These are phyloP conservation scores for Colletotrichum sp. DNA, from an alignment of 2,329 filamentous ascomycete species.

Conservation along the genomic window DNA sequence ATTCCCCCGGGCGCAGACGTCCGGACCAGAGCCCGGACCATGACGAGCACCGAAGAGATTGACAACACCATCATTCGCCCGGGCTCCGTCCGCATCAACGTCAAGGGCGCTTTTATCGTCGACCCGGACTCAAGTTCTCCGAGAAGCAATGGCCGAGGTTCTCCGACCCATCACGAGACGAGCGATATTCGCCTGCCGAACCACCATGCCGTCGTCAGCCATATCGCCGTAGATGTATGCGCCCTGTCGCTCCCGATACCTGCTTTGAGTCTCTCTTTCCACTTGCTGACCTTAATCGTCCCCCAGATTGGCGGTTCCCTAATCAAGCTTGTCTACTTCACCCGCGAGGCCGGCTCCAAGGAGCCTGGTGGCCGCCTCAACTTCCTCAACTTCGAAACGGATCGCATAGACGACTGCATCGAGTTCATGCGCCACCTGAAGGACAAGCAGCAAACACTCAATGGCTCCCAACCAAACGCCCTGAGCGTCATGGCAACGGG, in stretches of 20 bases:
- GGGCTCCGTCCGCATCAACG: slow-evolving; percentile 89
- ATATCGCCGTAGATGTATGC: slow-evolving; percentile 90
- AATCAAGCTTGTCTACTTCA: slow-evolving; percentile 97
- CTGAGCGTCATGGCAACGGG: slow-evolving; percentile 95
- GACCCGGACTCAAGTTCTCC: slow-evolving; percentile 73
- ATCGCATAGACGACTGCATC: slow-evolving; percentile 91
- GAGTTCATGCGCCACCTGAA: slow-evolving; percentile 89
- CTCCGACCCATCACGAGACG: slow-evolving; percentile 68
- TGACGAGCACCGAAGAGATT: slow-evolving; percentile 61
- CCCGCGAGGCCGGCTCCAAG: slow-evolving; percentile 79
- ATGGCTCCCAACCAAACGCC: slow-evolving; percentile 73
- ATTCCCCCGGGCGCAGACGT: slow-evolving; percentile 1
- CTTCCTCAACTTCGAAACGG: slow-evolving; percentile 96
- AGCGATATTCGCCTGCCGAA: slow-evolving; percentile 96
- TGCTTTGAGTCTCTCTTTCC: slow-evolving; percentile 1
- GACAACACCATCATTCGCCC: slow-evolving; percentile 67
- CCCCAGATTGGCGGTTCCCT: slow-evolving; percentile 90
- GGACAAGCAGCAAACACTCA: slow-evolving; percentile 77
- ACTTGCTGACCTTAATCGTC: not conserved
- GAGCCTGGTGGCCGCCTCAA: slow-evolving; percentile 90
- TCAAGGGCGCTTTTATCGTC: slow-evolving; percentile 94
- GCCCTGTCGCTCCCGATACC: slow-evolving; percentile 34
- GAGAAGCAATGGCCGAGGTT: slow-evolving; percentile 49
- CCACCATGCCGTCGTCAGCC: slow-evolving; percentile 93
- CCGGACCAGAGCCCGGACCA: slow-evolving; percentile 31